Percentiles rank a stretch among this genome's conserved stretches.
Conservation (phyloP, 768 basidiomycete species). For the Clavulina sp. region DNA sequence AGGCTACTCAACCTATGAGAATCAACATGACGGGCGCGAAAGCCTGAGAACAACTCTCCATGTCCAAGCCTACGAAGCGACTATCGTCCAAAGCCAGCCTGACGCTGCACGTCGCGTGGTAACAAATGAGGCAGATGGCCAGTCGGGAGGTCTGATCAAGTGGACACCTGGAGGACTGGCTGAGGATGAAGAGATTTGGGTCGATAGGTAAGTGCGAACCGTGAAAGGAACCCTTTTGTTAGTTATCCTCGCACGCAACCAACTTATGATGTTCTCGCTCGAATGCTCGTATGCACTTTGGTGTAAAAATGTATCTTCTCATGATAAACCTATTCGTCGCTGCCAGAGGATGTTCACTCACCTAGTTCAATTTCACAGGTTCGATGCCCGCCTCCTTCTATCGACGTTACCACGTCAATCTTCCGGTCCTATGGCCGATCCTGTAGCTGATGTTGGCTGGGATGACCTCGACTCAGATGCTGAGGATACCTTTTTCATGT, state of each 20-base stretch:
- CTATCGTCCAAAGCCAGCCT: constrained; percentile 32
- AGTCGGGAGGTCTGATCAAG: constrained; percentile 20
- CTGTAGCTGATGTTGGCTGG: constrained; percentile 39
- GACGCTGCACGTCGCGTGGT: constrained; percentile 11
- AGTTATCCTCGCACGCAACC: constrained; percentile 1
- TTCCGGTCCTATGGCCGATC: constrained; percentile 8
- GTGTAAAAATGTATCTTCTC: not conserved
- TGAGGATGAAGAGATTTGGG: constrained; percentile 34
- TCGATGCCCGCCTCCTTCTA: constrained; percentile 33
- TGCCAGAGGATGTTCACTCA: too few relatives aligned
- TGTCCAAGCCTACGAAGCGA: constrained; percentile 62
- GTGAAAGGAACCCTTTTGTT: constrained; percentile 12
- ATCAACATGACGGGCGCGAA: not conserved
- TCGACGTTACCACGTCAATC: constrained; percentile 16
- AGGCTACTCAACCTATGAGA: too few relatives aligned
- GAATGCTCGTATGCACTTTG: constrained; percentile 12
- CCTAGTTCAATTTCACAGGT: constrained; percentile 59
- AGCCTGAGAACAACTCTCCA: constrained; percentile 9
- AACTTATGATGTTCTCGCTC: constrained; percentile 2
- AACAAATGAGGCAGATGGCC: constrained; percentile 9
- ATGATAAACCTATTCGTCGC: not conserved
- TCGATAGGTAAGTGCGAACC: constrained; percentile 46
- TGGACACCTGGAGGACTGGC: constrained; percentile 16
- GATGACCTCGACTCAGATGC: constrained; percentile 70
- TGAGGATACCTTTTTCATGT: constrained; percentile 73